Evolutionary conservation across 441 rosid genomes (phyloP).

Genomic region (Mallotus repandus): DNA sequence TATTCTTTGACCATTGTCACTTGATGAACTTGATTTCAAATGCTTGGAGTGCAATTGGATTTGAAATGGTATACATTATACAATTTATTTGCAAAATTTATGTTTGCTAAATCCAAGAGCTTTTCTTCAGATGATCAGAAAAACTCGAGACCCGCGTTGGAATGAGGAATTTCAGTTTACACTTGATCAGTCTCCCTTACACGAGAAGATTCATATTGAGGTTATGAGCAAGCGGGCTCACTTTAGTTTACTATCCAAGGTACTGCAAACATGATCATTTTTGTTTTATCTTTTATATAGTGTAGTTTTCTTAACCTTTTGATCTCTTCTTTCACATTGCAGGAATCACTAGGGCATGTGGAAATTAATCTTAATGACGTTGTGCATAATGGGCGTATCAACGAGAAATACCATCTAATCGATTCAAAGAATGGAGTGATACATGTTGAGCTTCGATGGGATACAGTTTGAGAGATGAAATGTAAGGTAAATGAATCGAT

Average conservation of each 20-base stretch:
- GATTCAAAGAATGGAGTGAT: constrained; percentile 77
- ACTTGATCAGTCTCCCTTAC: constrained; percentile 81
- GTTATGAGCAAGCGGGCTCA: constrained; percentile 72
- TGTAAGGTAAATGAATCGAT: constrained; percentile 13
- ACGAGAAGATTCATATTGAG: constrained; percentile 70
- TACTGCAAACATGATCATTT: constrained; percentile 13
- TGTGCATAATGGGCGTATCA: constrained; percentile 74
- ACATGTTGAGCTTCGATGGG: constrained; percentile 79
- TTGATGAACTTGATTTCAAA: too few species aligned
- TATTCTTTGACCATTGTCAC: too few species aligned
- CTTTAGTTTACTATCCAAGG: constrained; percentile 71
- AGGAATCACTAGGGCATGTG: constrained; percentile 83
- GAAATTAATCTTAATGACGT: constrained; percentile 79
- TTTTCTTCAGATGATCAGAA: constrained; percentile 54
- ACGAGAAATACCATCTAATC: constrained; percentile 76
- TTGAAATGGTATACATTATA: background rate
- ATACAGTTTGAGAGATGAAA: constrained; percentile 61
- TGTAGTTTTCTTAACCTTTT: background rate
- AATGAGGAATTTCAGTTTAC: constrained; percentile 82
- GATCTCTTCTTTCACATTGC: background rate
- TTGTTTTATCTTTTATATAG: too few species aligned
- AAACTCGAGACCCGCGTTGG: constrained; percentile 79
- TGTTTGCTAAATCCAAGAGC: background rate
- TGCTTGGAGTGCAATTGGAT: background rate
- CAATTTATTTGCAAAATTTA: background rate